Evolutionary conservation across 306 rosid species (phyloP).

Genomic region (Corylus heterophylla): DNA sequence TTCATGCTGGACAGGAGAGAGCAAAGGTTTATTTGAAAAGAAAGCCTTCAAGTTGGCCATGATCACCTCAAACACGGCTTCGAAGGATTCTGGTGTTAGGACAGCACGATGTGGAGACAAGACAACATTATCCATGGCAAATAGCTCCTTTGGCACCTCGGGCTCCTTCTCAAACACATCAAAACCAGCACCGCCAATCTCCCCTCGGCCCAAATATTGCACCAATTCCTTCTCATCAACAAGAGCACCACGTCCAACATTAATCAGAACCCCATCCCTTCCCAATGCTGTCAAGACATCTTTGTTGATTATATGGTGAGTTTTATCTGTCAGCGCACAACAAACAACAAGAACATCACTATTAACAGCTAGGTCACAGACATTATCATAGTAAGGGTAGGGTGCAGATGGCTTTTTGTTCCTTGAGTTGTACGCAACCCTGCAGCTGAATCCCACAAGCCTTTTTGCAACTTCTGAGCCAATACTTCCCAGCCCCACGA

Average conservation of each 20-base stretch:
- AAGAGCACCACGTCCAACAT: constrained; percentile 25
- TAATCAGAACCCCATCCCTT: constrained; percentile 8
- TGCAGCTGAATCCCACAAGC: constrained; percentile 21
- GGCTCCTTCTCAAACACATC: constrained; percentile 24
- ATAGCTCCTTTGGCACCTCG: constrained; percentile 10
- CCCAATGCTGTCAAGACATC: constrained; percentile 27
- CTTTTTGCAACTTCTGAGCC: constrained; percentile 26
- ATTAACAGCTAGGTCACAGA: constrained; percentile 15
- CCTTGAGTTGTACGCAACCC: constrained; percentile 18
- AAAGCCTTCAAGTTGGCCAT: constrained; percentile 21
- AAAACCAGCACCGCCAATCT: constrained; percentile 27
- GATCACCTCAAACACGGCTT: constrained; percentile 2
- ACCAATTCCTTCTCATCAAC: constrained; percentile 23
- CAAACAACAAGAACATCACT: constrained; percentile 19
- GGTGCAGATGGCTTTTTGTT: constrained; percentile 6
- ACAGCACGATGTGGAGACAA: constrained; percentile 23
- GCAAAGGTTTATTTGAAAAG: constrained; percentile 15
- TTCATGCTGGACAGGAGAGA: not conserved
- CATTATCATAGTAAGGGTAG: constrained; percentile 5
- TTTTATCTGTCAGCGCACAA: constrained; percentile 15
- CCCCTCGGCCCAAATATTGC: constrained; percentile 8
- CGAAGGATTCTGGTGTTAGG: constrained; percentile 2
- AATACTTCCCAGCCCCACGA: constrained; percentile 27
- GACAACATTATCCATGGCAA: constrained; percentile 19
- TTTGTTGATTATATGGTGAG: constrained; percentile 18